These are phyloP conservation scores for Lactarius sp. DNA, from an alignment of 768 basidiomycete genomes.

Conservation along the genomic window DNA sequence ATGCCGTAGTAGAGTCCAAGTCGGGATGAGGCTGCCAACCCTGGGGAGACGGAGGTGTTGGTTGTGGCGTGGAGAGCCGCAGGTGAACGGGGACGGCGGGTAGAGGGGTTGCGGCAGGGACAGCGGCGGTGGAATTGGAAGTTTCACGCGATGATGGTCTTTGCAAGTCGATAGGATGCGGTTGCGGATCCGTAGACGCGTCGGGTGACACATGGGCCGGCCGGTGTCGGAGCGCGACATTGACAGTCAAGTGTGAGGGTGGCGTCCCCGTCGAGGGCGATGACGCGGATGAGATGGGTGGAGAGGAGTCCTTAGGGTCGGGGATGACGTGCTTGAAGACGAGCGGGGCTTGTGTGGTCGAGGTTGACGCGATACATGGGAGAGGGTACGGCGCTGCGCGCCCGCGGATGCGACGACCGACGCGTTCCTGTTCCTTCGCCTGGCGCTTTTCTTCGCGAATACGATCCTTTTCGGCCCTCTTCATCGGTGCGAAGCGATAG, in stretches of 20 bases:
- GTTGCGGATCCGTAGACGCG: background rate
- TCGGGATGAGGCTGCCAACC: slow-evolving; percentile 8
- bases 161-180: background rate
- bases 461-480: slow-evolving; percentile 23
- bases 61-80: background rate
- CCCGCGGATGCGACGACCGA: slow-evolving; percentile 3
- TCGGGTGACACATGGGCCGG: slow-evolving; percentile 7
- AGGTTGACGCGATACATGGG: slow-evolving; percentile 6
- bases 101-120: background rate
- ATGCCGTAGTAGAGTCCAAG: background rate
- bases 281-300: background rate
- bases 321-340: background rate
- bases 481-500: slow-evolving; percentile 25
- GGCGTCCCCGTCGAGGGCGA: slow-evolving; percentile 5
- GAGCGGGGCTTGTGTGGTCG: background rate
- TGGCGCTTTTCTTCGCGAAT: slow-evolving; percentile 20
- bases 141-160: background rate
- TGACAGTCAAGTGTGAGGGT: background rate
- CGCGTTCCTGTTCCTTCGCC: slow-evolving; percentile 20
- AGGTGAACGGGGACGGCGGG: background rate
- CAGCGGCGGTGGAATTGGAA: background rate
- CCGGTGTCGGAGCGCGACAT: background rate
- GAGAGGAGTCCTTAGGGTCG: background rate
- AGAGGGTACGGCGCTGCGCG: slow-evolving; percentile 13
- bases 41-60: background rate